phyloP scores from a whole-genome alignment of 1,284 basidiomycete genomes.

The Apiotrichum veenhuisii region DNA sequence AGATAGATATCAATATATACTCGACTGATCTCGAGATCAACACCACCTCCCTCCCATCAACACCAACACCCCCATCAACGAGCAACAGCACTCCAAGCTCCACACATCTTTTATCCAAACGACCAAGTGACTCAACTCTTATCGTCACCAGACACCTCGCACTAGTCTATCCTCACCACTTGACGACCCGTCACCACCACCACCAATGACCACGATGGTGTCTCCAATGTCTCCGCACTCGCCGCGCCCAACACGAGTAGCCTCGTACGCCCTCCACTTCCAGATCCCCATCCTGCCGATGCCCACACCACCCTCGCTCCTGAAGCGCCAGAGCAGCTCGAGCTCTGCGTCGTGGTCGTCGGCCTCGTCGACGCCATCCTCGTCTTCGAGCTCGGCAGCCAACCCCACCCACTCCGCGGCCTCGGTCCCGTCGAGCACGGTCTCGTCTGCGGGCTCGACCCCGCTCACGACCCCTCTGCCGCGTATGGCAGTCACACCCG shows the following conservation, averaged over 20 bases:
- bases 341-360: not conserved
- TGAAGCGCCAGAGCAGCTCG: constrained; percentile 18
- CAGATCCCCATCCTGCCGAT: constrained; percentile 24
- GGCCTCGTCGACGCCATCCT: constrained; percentile 2
- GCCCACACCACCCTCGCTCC: constrained; percentile 34
- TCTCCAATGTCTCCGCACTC: not conserved
- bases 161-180: no score
- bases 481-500: not conserved
- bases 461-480: not conserved
- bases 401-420: constrained; percentile 2
- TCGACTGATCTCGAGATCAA: no score
- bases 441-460: not conserved
- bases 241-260: not conserved
- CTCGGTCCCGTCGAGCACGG: not conserved
- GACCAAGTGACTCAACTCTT: no score
- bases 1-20: no score
- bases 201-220: not conserved
- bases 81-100: no score
- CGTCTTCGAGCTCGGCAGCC: no score
- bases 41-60: no score
- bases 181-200: no score
- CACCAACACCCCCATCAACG: no score
- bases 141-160: no score
- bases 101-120: no score
- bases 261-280: constrained; percentile 35